These are phyloP conservation scores for Aethionema arabicum DNA, from an alignment of 345 rosid species.

Conservation along the genomic window DNA sequence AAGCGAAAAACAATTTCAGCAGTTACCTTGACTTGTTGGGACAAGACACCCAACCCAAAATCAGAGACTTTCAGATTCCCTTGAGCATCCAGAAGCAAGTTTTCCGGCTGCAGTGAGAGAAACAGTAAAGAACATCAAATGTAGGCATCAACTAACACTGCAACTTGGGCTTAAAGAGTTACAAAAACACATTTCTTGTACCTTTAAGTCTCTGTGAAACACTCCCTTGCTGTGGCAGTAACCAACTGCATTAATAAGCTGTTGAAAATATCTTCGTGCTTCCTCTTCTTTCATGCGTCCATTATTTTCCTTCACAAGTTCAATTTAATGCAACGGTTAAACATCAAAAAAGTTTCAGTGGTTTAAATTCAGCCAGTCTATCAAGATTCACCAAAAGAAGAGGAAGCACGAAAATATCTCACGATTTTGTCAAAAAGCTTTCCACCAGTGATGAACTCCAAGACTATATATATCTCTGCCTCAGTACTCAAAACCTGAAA, in stretches of 20 bases:
- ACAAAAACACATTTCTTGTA: constrained; percentile 32
- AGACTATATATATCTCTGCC: constrained; percentile 58
- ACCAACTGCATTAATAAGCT: constrained; percentile 84
- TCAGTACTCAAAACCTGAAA: constrained; percentile 72
- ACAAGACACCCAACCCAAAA: constrained; percentile 84
- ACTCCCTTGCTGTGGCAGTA: constrained; percentile 92
- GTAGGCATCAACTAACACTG: constrained; percentile 8
- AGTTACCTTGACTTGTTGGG: constrained; percentile 81
- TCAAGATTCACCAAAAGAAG: constrained; percentile 3
- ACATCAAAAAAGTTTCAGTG: not conserved
- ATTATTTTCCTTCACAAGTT: constrained; percentile 65
- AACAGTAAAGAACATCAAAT: constrained; percentile 11
- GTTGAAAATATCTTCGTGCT: constrained; percentile 92
- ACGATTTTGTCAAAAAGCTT: constrained; percentile 72
- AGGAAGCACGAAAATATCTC: constrained; percentile 34
- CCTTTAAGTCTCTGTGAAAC: constrained; percentile 88
- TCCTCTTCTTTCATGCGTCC: constrained; percentile 89
- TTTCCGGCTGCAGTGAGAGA: constrained; percentile 68
- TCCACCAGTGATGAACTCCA: constrained; percentile 67
- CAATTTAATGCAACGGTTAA: constrained; percentile 24
- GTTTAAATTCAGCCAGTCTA: constrained; percentile 13
- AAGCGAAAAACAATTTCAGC: not conserved
- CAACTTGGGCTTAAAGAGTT: constrained; percentile 5
- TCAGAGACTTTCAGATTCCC: constrained; percentile 91
- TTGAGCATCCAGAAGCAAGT: constrained; percentile 71